Evolutionary conservation across 2,329 filamentous ascomycete genomes (phyloP), one percentile per base, ranked within the genome.

Genomic region (Microdochium paspali): DNA sequence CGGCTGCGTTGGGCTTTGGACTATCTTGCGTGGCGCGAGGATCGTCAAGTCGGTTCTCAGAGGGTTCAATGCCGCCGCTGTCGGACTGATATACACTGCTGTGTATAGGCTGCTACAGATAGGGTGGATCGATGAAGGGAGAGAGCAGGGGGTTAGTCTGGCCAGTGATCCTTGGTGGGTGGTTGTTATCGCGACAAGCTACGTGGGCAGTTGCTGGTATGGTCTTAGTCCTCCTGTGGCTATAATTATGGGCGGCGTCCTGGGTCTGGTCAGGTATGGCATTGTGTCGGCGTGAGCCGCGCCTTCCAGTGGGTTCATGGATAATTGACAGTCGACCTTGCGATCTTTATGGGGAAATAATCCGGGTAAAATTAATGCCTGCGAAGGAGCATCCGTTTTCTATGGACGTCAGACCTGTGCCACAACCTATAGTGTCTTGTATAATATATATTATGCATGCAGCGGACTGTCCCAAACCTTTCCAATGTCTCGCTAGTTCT

Each of bases 51-150:
- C 72, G 13, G 59, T 68, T 0, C 53, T 84, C 10, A 58, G 78
- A 13, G 79, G 80, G 0, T 61, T 82, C 4, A 84, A 83, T 56
- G 77, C 80, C 0, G 69, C 68, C 0, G 80, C 80, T 0, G 76
- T 83, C 0, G 80, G 80, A 0, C 53, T 84, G 30, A 76, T 84
- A 1, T 84, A 79, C 46, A 82, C 79, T 0, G 80, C 80, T 0
- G 79, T 84, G 1, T 84, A 84, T 51, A 66, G 78, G 2, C 61
- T 84, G 7, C 82, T 77, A 76, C 70, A 80, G 61, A 75, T 83
- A 53, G 80, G 80, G 0, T 81, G 73, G 50, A 61, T 84, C 5
- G 76, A 74, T 12, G 63, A 72, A 21, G 64, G 66, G 0, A 71
- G 68, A 18, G 64, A 67, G 48, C 56, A 57, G 2, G 80, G 80